Evolutionary conservation across 257 asterid genomes (phyloP).

Genomic region (Echites panduratus): DNA sequence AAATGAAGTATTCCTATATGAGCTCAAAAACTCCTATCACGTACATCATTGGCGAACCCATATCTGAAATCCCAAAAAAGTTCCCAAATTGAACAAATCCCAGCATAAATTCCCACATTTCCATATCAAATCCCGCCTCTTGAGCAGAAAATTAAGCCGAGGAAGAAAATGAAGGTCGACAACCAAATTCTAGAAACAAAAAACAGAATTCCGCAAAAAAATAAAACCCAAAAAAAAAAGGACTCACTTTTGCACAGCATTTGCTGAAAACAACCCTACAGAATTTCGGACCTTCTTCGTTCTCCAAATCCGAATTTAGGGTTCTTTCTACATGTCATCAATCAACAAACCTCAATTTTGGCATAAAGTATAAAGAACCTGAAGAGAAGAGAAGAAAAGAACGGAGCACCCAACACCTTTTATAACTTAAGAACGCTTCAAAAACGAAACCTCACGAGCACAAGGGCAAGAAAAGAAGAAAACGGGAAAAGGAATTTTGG

Average conservation of each 20-base stretch:
- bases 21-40: not conserved
- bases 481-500: not conserved
- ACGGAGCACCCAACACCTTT: not conserved
- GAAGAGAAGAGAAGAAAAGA: not conserved
- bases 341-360: not conserved
- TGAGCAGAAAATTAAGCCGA: not conserved
- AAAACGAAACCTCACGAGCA: not conserved
- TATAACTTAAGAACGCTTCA: not conserved
- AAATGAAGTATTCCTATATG: slow-evolving; percentile 1
- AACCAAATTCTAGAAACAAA: not conserved
- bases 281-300: not conserved
- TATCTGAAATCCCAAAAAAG: slow-evolving; percentile 9
- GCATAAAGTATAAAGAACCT: not conserved
- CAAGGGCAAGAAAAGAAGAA: too few relatives aligned
- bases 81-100: slow-evolving; percentile 21
- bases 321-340: slow-evolving; percentile 2
- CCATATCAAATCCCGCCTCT: slow-evolving; percentile 17
- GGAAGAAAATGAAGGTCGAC: not conserved
- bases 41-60: not conserved
- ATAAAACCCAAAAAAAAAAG: too few relatives aligned
- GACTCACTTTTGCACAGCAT: slow-evolving; percentile 9
- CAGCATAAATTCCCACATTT: slow-evolving; percentile 22
- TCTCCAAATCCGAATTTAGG: slow-evolving; percentile 16
- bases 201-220: slow-evolving; percentile 5
- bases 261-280: slow-evolving; percentile 4